These are phyloP conservation scores for Strigomonas galati DNA, from an alignment of 208 protist species.

Conservation along the genomic window DNA sequence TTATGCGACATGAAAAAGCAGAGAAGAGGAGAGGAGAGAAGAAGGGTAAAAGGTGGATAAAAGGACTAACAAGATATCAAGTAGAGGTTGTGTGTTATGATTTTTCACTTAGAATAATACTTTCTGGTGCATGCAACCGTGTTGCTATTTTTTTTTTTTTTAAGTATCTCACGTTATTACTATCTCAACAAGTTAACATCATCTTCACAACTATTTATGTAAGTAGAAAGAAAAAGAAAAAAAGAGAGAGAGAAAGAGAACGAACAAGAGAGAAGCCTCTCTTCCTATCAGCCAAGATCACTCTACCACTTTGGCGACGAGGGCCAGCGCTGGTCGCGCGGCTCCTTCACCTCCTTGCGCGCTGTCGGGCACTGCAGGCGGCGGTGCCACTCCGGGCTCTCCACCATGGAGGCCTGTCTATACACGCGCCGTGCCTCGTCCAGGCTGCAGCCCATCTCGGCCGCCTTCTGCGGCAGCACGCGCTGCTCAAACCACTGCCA, in stretches of 20 bases:
- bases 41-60: too few relatives aligned
- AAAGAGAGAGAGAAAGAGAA: neutral
- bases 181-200: neutral
- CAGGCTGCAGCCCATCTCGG: conserved; percentile 47
- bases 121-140: too few relatives aligned
- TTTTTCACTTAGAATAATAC: too few relatives aligned
- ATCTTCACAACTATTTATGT: neutral
- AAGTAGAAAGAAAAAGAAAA: neutral
- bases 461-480: conserved; percentile 64
- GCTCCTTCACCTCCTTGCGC: conserved; percentile 74
- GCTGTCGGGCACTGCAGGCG: conserved; percentile 58
- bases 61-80: too few relatives aligned
- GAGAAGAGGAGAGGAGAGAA: too few relatives aligned
- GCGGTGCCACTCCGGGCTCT: conserved; percentile 68
- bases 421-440: conserved; percentile 51
- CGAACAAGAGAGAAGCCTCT: neutral
- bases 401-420: conserved; percentile 53
- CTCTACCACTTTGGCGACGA: conserved; percentile 85
- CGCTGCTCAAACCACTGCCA: conserved; percentile 76
- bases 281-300: neutral
- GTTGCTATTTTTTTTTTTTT: too few relatives aligned
- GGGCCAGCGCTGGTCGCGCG: conserved; percentile 87
- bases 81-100: too few relatives aligned
- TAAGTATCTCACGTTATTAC: neutral
- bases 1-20: too few relatives aligned